Evolutionary conservation across 2,329 filamentous ascomycete species (phyloP).

Genomic region (Fusarium albosuccineum): DNA sequence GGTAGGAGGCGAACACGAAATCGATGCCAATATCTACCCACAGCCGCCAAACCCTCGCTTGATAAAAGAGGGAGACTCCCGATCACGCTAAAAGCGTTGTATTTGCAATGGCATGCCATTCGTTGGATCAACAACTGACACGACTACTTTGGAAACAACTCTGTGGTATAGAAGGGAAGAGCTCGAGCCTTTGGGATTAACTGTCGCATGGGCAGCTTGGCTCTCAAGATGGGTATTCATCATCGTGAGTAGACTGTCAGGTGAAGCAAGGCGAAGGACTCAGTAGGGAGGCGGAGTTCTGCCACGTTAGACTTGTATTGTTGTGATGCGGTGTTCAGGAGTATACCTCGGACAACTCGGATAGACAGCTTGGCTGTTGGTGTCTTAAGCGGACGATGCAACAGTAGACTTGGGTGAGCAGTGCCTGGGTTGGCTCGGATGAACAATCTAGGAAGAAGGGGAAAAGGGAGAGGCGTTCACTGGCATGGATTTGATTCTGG

Average conservation of each 20-base stretch:
- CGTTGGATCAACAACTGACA: background rate
- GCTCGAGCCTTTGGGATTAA: background rate
- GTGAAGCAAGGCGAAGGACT: background rate
- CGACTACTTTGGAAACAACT: background rate
- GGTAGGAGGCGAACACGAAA: background rate
- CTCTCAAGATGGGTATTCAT: background rate
- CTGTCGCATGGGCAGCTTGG: background rate
- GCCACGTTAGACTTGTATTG: background rate
- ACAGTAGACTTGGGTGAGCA: background rate
- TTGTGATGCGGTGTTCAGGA: background rate
- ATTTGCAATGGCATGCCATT: background rate
- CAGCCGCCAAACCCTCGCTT: background rate
- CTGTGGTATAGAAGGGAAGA: background rate
- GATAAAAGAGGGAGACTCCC: too few relatives aligned
- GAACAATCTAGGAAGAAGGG: background rate
- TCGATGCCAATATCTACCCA: background rate
- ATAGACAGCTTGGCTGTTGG: background rate
- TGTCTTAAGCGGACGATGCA: background rate
- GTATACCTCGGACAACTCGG: background rate
- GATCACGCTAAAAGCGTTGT: too few relatives aligned
- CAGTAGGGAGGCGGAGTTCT: too few relatives aligned
- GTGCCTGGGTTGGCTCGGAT: background rate
- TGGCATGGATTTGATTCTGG: background rate
- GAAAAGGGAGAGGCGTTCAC: slow-evolving; percentile 4
- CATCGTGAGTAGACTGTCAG: background rate